A percentile compares a stretch with the other conserved stretches of the same genome.
phyloP scores from a whole-genome alignment of 352 stramenopile genomes.

The Globisporangium emineosum region DNA sequence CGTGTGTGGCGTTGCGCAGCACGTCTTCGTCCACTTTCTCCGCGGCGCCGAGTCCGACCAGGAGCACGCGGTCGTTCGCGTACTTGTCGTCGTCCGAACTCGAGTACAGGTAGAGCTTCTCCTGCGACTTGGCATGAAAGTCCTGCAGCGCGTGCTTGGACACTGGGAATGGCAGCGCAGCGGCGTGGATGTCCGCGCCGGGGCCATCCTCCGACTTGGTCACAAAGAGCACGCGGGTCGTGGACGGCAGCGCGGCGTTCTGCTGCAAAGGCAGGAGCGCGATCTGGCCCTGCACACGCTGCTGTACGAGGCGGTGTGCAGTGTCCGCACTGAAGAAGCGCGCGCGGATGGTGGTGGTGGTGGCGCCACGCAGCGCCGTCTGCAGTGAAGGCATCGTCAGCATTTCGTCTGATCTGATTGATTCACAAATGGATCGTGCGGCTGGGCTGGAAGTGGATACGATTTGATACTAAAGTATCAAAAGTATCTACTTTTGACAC shows the following conservation, averaged over 20 bases:
- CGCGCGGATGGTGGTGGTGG: background rate
- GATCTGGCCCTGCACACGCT: constrained; percentile 54
- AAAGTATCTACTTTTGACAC: too few relatives aligned
- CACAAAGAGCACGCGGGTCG: constrained; percentile 60
- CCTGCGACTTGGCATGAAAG: constrained; percentile 62
- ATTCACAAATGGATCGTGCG: constrained; percentile 7
- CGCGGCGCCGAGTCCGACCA: constrained; percentile 69
- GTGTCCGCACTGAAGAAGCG: constrained; percentile 44
- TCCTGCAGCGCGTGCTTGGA: constrained; percentile 58
- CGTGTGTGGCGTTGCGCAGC: constrained; percentile 67
- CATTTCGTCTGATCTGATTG: background rate
- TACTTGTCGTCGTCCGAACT: constrained; percentile 32
- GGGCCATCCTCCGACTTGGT: constrained; percentile 18
- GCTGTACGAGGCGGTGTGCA: constrained; percentile 58
- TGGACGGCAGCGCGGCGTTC: constrained; percentile 13
- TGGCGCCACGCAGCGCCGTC: constrained; percentile 7
- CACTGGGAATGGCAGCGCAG: constrained; percentile 59
- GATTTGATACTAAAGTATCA: too few relatives aligned
- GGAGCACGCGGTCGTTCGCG: constrained; percentile 53
- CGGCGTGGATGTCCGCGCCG: constrained; percentile 24
- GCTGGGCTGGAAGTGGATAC: background rate
- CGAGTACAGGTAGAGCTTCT: constrained; percentile 75
- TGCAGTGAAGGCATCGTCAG: constrained; percentile 8
- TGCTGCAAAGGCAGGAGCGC: constrained; percentile 24
- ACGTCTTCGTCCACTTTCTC: constrained; percentile 61